phyloP scores from a whole-genome alignment of 495 filamentous ascomycete genomes.

The Amniculicola lignicola region DNA sequence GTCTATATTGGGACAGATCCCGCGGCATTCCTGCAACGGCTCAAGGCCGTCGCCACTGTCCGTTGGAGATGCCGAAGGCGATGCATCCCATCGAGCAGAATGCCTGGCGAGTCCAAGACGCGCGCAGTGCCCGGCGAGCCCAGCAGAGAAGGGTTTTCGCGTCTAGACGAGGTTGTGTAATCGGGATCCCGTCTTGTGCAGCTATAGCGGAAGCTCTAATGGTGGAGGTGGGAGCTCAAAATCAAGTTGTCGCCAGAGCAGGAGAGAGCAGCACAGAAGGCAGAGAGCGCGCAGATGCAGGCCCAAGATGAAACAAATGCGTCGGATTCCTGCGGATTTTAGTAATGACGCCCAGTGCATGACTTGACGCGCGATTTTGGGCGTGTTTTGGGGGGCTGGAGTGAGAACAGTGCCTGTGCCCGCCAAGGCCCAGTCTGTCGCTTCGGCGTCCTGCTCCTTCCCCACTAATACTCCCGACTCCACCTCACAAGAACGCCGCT shows the following conservation, averaged over 20 bases:
- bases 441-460: constrained; percentile 1
- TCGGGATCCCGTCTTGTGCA: constrained; percentile 14
- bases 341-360: constrained; percentile 4
- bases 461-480: constrained; percentile 1
- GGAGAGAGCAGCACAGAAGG: neutral
- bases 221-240: constrained; percentile 1
- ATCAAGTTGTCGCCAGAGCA: neutral
- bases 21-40: constrained; percentile 5
- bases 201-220: constrained; percentile 23
- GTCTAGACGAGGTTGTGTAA: constrained; percentile 3
- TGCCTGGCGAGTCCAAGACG: neutral
- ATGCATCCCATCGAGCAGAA: neutral
- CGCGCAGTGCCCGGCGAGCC: neutral
- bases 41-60: neutral
- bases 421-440: neutral
- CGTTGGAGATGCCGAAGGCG: neutral
- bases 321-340: neutral
- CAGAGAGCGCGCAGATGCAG: neutral
- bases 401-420: neutral
- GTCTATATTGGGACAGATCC: constrained; percentile 6
- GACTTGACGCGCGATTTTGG: neutral
- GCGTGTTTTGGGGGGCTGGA: neutral
- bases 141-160: constrained; percentile 1
- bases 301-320: constrained; percentile 20
- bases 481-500: constrained; percentile 1